These are phyloP conservation scores for Paraconiothyrium brasiliense DNA, from an alignment of 2,329 filamentous ascomycete genomes.

Conservation along the genomic window DNA sequence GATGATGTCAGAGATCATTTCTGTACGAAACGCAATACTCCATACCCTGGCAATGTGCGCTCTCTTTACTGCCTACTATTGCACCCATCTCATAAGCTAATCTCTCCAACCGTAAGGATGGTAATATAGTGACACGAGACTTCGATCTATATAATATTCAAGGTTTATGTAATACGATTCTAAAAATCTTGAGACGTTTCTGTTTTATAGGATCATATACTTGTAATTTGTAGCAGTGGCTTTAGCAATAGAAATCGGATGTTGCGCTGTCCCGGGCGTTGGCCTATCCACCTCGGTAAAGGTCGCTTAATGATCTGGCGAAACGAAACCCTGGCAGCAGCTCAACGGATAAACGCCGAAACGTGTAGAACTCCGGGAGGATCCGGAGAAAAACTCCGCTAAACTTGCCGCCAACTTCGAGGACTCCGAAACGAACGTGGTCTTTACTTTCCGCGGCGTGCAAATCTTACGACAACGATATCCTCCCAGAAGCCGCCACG, in stretches of 20 bases:
- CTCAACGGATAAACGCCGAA: conserved; percentile 8
- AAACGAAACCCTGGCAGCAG: neutral
- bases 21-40: too few species aligned
- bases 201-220: neutral
- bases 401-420: conserved; percentile 15
- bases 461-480: conserved; percentile 15
- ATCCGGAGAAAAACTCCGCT: conserved; percentile 12
- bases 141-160: too few species aligned
- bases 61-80: too few species aligned
- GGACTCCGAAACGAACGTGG: conserved; percentile 16
- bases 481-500: conserved; percentile 15
- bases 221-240: neutral
- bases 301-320: conserved; percentile 3
- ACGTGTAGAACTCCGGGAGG: conserved; percentile 7
- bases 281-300: conserved; percentile 2
- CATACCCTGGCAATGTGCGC: too few species aligned
- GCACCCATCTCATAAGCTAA: too few species aligned
- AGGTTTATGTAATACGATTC: neutral
- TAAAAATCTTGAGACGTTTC: neutral
- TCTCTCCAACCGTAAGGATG: too few species aligned
- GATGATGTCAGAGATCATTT: too few species aligned
- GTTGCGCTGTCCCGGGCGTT: neutral
- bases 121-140: too few species aligned
- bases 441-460: conserved; percentile 16
- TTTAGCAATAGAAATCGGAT: neutral